phyloP scores from a whole-genome alignment of 257 asterid genomes.

The Penstemon davidsonii region DNA sequence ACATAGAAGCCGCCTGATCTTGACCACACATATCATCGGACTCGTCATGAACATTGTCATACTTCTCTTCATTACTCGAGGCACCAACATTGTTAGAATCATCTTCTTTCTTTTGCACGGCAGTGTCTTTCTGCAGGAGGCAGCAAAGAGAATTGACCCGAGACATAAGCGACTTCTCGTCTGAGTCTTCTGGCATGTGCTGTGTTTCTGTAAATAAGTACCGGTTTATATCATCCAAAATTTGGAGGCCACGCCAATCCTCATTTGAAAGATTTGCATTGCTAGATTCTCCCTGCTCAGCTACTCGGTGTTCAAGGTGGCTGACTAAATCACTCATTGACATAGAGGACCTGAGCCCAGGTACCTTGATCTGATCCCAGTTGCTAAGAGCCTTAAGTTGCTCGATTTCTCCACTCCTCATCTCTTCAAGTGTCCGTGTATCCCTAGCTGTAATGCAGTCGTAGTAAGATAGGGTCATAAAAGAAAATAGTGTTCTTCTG shows the following conservation, averaged over 20 bases:
- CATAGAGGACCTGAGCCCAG: constrained; percentile 77
- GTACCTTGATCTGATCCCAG: constrained; percentile 80
- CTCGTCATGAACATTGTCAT: constrained; percentile 16
- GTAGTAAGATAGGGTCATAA: neutral
- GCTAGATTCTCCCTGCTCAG: constrained; percentile 63
- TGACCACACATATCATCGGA: constrained; percentile 30
- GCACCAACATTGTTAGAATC: neutral
- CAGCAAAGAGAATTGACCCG: constrained; percentile 94
- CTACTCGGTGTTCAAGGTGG: constrained; percentile 79
- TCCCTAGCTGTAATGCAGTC: constrained; percentile 42
- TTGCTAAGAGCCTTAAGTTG: constrained; percentile 61
- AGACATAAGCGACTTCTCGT: constrained; percentile 78
- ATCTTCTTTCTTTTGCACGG: constrained; percentile 30
- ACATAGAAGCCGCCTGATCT: constrained; percentile 50
- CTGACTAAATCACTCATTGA: constrained; percentile 88
- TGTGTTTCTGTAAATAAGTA: constrained; percentile 71
- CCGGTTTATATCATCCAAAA: constrained; percentile 63
- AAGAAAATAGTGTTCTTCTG: no score
- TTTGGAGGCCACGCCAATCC: constrained; percentile 70
- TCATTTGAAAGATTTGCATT: constrained; percentile 61
- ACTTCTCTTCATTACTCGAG: constrained; percentile 19
- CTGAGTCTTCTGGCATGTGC: constrained; percentile 47
- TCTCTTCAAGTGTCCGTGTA: constrained; percentile 42
- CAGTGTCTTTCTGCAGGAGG: constrained; percentile 78
- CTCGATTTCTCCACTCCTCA: constrained; percentile 46